Percentiles rank a stretch among this genome's conserved stretches.
Conservation (phyloP, 78 protist species). For the Creolimax fragrantissima region DNA sequence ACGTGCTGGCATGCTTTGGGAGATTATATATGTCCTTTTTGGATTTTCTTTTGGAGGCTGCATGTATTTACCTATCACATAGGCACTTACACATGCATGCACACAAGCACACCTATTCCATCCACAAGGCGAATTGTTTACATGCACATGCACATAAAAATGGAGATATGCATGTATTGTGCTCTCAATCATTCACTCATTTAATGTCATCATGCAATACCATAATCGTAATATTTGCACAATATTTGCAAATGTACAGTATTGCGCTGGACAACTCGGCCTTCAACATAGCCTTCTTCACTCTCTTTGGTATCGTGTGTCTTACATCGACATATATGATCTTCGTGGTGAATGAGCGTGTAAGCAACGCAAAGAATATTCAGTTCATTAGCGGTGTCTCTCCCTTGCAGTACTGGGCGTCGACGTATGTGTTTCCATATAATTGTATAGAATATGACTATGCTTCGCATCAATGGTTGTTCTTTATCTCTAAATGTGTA, state of each 20-base stretch:
- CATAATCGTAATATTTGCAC: not conserved
- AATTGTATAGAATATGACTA: not conserved
- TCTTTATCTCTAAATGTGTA: not conserved
- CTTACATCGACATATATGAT: not conserved
- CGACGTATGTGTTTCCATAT: not conserved
- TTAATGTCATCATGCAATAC: too few relatives aligned
- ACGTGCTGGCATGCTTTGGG: too few relatives aligned
- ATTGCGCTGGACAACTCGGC: not conserved
- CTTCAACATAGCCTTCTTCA: constrained; percentile 14
- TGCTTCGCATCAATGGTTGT: not conserved
- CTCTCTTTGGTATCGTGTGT: constrained; percentile 3
- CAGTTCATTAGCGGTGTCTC: constrained; percentile 44
- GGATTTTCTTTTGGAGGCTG: too few relatives aligned
- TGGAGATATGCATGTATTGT: too few relatives aligned
- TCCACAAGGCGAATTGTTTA: too few relatives aligned
- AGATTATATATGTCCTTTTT: too few relatives aligned
- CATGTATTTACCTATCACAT: too few relatives aligned
- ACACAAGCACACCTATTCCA: too few relatives aligned
- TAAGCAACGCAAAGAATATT: constrained; percentile 18
- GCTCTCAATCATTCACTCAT: too few relatives aligned
- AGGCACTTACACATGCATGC: too few relatives aligned
- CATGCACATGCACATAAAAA: too few relatives aligned
- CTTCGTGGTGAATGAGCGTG: constrained; percentile 30
- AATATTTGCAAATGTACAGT: not conserved
- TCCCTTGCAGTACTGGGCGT: not conserved